These are phyloP conservation scores for Arachis monticola DNA, from an alignment of 331 rosid genomes.

Conservation along the genomic window DNA sequence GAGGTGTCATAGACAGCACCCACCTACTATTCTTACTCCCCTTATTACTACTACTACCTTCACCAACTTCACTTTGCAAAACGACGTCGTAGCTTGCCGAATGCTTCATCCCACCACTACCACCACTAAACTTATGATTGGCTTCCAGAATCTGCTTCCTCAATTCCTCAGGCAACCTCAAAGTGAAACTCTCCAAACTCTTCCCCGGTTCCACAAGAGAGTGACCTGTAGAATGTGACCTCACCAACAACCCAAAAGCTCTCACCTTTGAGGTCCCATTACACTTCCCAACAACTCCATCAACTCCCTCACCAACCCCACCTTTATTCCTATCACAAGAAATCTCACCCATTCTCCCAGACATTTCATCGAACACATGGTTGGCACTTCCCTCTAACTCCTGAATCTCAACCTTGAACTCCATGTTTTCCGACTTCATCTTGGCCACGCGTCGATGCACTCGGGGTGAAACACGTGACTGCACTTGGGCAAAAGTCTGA, in stretches of 20 bases:
- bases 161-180: slow-evolving; percentile 47
- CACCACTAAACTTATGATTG: neutral
- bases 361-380: neutral
- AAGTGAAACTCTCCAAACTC: slow-evolving; percentile 42
- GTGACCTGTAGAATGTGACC: no score
- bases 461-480: slow-evolving; percentile 56
- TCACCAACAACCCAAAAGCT: no score
- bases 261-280: no score
- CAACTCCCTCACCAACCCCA: no score
- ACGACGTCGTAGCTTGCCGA: slow-evolving; percentile 47
- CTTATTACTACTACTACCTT: neutral
- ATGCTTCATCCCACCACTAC: slow-evolving; percentile 36
- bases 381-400: neutral
- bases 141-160: slow-evolving; percentile 35
- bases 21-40: neutral
- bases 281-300: no score
- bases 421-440: neutral
- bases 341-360: neutral
- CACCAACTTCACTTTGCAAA: neutral
- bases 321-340: neutral
- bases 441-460: slow-evolving; percentile 62
- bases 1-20: slow-evolving; percentile 10
- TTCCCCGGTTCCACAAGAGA: slow-evolving; percentile 11
- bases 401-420: neutral
- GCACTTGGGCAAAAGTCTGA: slow-evolving; percentile 59